Conservation (phyloP, 148 eudicot genomes). For the Rhododendron griersonianum region DNA sequence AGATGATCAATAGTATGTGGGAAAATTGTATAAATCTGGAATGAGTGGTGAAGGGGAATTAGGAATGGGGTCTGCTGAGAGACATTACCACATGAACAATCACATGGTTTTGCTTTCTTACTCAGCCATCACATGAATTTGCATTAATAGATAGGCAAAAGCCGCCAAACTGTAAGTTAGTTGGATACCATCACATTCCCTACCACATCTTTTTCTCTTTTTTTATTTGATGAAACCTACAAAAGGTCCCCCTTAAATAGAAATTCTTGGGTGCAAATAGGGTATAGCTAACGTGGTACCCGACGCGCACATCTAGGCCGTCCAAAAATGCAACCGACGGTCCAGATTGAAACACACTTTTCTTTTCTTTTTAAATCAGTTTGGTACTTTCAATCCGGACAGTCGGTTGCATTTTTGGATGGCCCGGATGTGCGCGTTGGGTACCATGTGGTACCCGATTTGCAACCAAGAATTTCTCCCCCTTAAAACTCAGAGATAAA, state of each 20-base stretch:
- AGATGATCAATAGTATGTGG: too few species aligned
- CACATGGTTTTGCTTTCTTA: background rate
- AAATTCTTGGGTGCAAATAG: too few species aligned
- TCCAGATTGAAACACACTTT: too few species aligned
- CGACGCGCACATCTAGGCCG: too few species aligned
- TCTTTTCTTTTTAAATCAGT: too few species aligned
- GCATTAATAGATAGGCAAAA: background rate
- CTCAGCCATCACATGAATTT: background rate
- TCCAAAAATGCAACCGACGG: too few species aligned
- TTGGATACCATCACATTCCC: background rate
- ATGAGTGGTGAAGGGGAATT: background rate
- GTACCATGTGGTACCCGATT: too few species aligned
- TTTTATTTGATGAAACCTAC: background rate
- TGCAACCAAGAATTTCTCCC: too few species aligned
- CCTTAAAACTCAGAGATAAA: background rate
- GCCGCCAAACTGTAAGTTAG: background rate
- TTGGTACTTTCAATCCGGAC: too few species aligned
- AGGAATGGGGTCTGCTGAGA: background rate
- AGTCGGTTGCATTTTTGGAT: too few species aligned
- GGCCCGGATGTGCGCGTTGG: too few species aligned
- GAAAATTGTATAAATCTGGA: background rate
- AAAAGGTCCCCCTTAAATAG: background rate
- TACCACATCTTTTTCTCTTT: background rate
- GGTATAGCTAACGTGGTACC: too few species aligned
- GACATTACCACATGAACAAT: slow-evolving; percentile 5